These are phyloP conservation scores for Alternaria postmessia DNA, from an alignment of 2,329 filamentous ascomycete genomes.

Conservation along the genomic window DNA sequence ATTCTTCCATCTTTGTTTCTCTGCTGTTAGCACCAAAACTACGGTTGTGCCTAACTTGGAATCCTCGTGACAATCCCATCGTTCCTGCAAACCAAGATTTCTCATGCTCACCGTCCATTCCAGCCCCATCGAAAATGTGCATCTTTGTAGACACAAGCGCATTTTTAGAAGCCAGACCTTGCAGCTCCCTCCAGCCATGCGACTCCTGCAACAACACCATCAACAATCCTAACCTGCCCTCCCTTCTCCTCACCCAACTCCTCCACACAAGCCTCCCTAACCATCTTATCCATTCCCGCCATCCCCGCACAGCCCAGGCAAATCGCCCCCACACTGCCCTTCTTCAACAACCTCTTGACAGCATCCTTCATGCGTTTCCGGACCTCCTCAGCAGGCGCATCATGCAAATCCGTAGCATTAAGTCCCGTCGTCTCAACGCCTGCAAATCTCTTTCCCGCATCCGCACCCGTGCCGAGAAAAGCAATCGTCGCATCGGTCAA, in stretches of 20 bases:
- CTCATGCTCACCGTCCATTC: too few relatives aligned
- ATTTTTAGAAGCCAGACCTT: too few relatives aligned
- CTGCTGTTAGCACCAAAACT: too few relatives aligned
- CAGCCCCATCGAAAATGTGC: too few relatives aligned
- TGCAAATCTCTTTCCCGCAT: slow-evolving; percentile 66
- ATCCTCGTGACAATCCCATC: too few relatives aligned
- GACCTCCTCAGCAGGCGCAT: slow-evolving; percentile 70
- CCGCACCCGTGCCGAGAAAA: slow-evolving; percentile 65
- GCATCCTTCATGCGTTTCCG: slow-evolving; percentile 72
- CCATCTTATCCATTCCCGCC: slow-evolving; percentile 81
- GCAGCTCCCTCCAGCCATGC: slow-evolving; percentile 65
- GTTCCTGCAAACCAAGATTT: too few relatives aligned
- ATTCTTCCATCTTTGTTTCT: too few relatives aligned
- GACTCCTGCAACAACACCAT: slow-evolving; percentile 78
- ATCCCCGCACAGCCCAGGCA: slow-evolving; percentile 92
- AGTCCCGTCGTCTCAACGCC: slow-evolving; percentile 85
- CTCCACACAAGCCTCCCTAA: slow-evolving; percentile 72
- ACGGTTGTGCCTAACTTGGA: too few relatives aligned
- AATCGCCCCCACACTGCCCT: slow-evolving; percentile 69
- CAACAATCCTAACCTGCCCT: slow-evolving; percentile 72
- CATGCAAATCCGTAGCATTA: slow-evolving; percentile 80
- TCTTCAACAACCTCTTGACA: slow-evolving; percentile 69
- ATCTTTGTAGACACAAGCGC: too few relatives aligned
- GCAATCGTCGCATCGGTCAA: slow-evolving; percentile 69
- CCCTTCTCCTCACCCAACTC: slow-evolving; percentile 68